phyloP scores from a whole-genome alignment of 2,329 filamentous ascomycete genomes.

The Diaporthe destruens region DNA sequence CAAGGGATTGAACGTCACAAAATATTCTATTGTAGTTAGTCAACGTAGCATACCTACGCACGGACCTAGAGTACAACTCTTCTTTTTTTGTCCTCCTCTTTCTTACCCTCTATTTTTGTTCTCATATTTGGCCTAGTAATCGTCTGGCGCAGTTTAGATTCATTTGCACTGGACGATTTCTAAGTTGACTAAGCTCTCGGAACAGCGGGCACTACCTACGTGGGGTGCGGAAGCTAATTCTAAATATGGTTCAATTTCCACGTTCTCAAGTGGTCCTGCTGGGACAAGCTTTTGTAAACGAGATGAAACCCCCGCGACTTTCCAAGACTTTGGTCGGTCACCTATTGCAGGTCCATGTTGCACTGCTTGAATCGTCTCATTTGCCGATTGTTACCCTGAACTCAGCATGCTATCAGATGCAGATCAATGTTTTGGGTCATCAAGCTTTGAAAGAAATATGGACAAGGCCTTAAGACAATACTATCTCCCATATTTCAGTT shows the following conservation, averaged over 20 bases:
- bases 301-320: background rate
- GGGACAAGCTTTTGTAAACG: too few species aligned
- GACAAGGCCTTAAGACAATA: background rate
- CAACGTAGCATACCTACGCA: too few species aligned
- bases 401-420: background rate
- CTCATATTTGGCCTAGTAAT: too few species aligned
- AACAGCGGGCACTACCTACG: background rate
- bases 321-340: background rate
- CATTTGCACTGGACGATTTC: background rate
- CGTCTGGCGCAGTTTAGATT: background rate
- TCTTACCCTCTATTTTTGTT: too few species aligned
- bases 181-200: too few species aligned
- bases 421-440: background rate
- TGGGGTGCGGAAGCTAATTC: background rate
- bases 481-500: background rate
- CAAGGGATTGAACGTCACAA: background rate
- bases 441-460: background rate
- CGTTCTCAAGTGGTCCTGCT: background rate
- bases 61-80: background rate
- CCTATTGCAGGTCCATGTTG: background rate
- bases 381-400: background rate
- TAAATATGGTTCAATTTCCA: background rate
- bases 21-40: background rate
- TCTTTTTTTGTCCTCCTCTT: background rate
- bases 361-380: background rate